Conservation (phyloP, 768 basidiomycete genomes). For the Paxillus ammoniavirescens region DNA sequence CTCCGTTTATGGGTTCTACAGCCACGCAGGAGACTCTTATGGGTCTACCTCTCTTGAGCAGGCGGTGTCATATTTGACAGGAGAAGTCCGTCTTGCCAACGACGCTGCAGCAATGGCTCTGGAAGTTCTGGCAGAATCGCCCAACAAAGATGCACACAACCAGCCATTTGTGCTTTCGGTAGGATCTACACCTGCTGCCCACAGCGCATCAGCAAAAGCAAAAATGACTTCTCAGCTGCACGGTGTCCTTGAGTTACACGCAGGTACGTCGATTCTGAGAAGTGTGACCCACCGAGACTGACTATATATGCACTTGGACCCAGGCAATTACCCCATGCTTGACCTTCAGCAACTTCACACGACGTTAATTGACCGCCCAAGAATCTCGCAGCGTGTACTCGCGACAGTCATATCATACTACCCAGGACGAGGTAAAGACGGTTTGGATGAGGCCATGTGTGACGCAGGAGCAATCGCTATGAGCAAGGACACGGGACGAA, state of each 20-base stretch:
- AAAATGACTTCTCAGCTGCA: constrained; percentile 47
- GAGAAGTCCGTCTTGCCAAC: constrained; percentile 72
- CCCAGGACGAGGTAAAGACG: constrained; percentile 59
- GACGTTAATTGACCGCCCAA: constrained; percentile 50
- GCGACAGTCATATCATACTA: constrained; percentile 81
- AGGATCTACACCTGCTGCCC: constrained; percentile 87
- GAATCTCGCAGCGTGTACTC: constrained; percentile 66
- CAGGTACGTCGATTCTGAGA: constrained; percentile 41
- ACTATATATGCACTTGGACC: neutral
- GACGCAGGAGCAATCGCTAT: constrained; percentile 86
- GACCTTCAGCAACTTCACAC: constrained; percentile 86
- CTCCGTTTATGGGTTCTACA: constrained; percentile 80
- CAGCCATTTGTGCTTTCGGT: constrained; percentile 71
- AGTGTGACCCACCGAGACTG: neutral
- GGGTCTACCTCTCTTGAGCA: constrained; percentile 66
- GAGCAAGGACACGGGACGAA: constrained; percentile 82
- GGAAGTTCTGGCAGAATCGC: constrained; percentile 40
- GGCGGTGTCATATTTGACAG: constrained; percentile 63
- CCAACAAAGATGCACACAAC: constrained; percentile 32
- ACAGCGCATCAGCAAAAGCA: constrained; percentile 62
- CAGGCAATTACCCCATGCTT: constrained; percentile 79
- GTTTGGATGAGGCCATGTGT: constrained; percentile 72
- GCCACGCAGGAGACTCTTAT: constrained; percentile 77
- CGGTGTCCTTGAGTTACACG: constrained; percentile 73
- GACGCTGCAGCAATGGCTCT: constrained; percentile 57